A percentile compares a stretch with the other conserved stretches of the same genome.
phyloP scores from a whole-genome alignment of 345 rosid genomes.

The Rubroshorea leprosula region DNA sequence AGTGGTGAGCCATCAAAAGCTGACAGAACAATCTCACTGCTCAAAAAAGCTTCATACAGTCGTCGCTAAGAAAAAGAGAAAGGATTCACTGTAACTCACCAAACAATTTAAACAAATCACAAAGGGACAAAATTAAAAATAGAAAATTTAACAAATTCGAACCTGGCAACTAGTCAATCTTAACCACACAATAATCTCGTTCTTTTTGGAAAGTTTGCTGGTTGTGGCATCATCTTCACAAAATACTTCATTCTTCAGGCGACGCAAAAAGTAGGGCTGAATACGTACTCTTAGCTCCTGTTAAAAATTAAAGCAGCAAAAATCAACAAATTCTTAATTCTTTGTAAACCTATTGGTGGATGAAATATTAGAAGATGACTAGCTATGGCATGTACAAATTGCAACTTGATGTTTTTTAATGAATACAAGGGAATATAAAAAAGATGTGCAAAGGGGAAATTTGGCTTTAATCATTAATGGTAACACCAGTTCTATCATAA shows the following conservation, averaged over 20 bases:
- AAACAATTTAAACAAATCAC: conserved; percentile 4
- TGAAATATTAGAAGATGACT: neutral
- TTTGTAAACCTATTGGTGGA: neutral
- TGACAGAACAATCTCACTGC: conserved; percentile 86
- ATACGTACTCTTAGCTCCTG: conserved; percentile 88
- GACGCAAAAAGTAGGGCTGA: conserved; percentile 90
- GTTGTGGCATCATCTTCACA: conserved; percentile 42
- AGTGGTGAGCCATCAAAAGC: conserved; percentile 95
- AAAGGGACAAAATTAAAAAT: conserved; percentile 2
- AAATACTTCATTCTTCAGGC: conserved; percentile 84
- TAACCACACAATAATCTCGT: conserved; percentile 91
- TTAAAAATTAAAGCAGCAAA: neutral
- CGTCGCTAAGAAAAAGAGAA: conserved; percentile 48
- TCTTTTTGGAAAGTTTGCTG: conserved; percentile 78
- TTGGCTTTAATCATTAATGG: conserved; percentile 1
- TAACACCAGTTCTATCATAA: too few relatives aligned
- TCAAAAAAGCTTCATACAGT: conserved; percentile 85
- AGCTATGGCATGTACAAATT: neutral
- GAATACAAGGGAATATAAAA: neutral
- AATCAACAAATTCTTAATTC: neutral
- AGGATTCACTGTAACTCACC: conserved; percentile 5
- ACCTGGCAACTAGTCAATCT: conserved; percentile 88
- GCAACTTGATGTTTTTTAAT: neutral
- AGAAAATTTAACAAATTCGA: conserved; percentile 12
- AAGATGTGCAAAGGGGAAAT: neutral